Evolutionary conservation across 1,139 yeast genomes (phyloP).

Genomic region (Blastobotrys illinoisensis): DNA sequence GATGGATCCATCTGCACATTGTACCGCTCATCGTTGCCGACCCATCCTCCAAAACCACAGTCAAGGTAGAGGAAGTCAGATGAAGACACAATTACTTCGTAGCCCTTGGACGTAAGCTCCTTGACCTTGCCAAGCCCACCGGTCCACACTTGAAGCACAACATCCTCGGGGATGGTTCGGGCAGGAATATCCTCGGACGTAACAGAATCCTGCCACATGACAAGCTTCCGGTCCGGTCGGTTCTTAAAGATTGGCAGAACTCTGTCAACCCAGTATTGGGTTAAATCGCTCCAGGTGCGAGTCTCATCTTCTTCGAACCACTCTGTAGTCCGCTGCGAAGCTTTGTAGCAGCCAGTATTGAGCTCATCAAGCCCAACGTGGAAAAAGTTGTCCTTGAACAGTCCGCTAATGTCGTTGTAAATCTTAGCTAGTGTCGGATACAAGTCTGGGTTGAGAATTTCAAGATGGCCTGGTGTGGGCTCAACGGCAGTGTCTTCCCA

Average conservation of each 20-base stretch:
- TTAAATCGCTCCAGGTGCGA: slow-evolving; percentile 37
- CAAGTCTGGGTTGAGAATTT: slow-evolving; percentile 36
- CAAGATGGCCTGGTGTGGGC: slow-evolving; percentile 43
- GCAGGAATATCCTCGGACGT: slow-evolving; percentile 24
- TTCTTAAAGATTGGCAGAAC: slow-evolving; percentile 36
- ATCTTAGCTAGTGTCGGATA: slow-evolving; percentile 37
- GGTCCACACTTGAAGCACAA: slow-evolving; percentile 42
- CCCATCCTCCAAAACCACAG: slow-evolving; percentile 45
- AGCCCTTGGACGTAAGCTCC: slow-evolving; percentile 37
- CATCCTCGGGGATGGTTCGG: slow-evolving; percentile 27
- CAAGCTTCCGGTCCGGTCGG: slow-evolving; percentile 30
- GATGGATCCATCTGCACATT: slow-evolving; percentile 24
- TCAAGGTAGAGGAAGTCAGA: slow-evolving; percentile 41
- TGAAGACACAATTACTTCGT: slow-evolving; percentile 42
- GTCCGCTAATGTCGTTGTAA: slow-evolving; percentile 35
- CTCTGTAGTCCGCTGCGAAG: slow-evolving; percentile 29
- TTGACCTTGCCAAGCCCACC: slow-evolving; percentile 27
- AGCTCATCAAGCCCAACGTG: slow-evolving; percentile 48
- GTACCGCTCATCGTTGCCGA: slow-evolving; percentile 39
- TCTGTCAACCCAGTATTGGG: slow-evolving; percentile 40
- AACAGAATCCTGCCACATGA: slow-evolving; percentile 49
- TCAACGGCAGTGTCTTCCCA: slow-evolving; percentile 38
- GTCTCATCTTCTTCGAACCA: slow-evolving; percentile 36
- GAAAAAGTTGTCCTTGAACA: slow-evolving; percentile 39
- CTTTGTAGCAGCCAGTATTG: slow-evolving; percentile 37